Evolutionary conservation across 257 asterid species (phyloP).

Genomic region (Echium plantagineum): DNA sequence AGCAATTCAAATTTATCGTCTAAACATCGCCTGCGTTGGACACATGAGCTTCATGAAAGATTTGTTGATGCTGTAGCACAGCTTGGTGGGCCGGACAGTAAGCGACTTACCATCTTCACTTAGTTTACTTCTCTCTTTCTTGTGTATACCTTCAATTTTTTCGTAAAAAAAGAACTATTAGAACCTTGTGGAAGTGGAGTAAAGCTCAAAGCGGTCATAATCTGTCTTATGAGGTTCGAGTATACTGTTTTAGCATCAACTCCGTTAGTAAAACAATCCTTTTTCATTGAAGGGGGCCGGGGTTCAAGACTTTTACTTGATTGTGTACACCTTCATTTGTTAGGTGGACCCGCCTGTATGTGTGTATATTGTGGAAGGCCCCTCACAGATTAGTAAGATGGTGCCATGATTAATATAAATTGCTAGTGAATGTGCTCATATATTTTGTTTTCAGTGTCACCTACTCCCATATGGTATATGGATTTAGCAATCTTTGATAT

Average conservation of each 20-base stretch:
- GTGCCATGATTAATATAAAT: neutral
- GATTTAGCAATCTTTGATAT: neutral
- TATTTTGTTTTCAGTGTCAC: neutral
- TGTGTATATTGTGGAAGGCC: no score
- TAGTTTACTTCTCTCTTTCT: neutral
- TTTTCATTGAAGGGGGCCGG: neutral
- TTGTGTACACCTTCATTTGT: neutral
- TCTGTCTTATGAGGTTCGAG: neutral
- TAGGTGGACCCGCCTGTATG: neutral
- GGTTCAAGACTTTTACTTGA: neutral
- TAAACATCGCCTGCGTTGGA: constrained; percentile 95
- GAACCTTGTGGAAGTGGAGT: neutral
- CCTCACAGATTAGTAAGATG: neutral
- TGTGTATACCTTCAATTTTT: neutral
- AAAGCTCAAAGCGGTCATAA: neutral
- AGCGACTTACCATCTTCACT: constrained; percentile 25
- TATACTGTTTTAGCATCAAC: neutral
- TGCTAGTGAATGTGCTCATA: neutral
- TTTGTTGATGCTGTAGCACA: constrained; percentile 95
- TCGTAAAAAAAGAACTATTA: neutral
- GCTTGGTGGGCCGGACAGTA: constrained; percentile 97
- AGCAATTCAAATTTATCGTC: constrained; percentile 64
- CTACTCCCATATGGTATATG: neutral
- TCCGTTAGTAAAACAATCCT: neutral
- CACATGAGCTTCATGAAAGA: constrained; percentile 89